Conservation (phyloP, 2,329 filamentous ascomycete genomes). For the Cercospora brassicicola region DNA sequence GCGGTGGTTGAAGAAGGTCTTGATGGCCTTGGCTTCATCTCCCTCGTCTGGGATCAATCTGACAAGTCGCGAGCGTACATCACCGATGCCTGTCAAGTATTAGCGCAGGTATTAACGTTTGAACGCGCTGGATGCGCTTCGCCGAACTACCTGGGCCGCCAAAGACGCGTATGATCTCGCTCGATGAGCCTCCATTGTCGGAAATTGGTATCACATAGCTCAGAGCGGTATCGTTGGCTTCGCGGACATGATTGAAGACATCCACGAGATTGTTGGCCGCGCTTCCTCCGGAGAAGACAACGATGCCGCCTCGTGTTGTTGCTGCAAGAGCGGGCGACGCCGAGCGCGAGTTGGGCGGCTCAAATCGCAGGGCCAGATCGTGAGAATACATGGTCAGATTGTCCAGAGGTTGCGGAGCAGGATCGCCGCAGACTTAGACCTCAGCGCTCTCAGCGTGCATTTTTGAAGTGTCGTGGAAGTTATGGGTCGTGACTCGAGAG, state of each 20-base stretch:
- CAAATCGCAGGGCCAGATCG: constrained; percentile 19
- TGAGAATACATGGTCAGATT: constrained; percentile 16
- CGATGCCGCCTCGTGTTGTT: constrained; percentile 56
- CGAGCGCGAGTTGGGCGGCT: constrained; percentile 21
- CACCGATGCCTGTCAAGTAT: constrained; percentile 59
- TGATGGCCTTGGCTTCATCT: constrained; percentile 70
- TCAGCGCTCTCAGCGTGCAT: background rate
- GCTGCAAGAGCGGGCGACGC: constrained; percentile 25
- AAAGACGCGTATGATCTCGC: constrained; percentile 89
- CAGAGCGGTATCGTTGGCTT: constrained; percentile 66
- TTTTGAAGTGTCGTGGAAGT: background rate
- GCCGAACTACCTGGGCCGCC: constrained; percentile 72
- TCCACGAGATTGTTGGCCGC: constrained; percentile 94
- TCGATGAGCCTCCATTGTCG: constrained; percentile 92
- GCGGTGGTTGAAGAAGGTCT: constrained; percentile 82
- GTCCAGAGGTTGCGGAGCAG: background rate
- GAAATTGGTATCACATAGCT: constrained; percentile 93
- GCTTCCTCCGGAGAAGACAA: constrained; percentile 74
- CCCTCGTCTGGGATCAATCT: constrained; percentile 74
- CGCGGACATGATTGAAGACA: constrained; percentile 66
- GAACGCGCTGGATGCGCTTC: background rate
- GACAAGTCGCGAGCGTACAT: constrained; percentile 72
- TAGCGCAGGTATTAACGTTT: background rate
- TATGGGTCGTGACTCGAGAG: background rate
- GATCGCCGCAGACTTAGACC: background rate